Conservation (phyloP, 2,329 filamentous ascomycete genomes). For the Aspergillus piperis region DNA sequence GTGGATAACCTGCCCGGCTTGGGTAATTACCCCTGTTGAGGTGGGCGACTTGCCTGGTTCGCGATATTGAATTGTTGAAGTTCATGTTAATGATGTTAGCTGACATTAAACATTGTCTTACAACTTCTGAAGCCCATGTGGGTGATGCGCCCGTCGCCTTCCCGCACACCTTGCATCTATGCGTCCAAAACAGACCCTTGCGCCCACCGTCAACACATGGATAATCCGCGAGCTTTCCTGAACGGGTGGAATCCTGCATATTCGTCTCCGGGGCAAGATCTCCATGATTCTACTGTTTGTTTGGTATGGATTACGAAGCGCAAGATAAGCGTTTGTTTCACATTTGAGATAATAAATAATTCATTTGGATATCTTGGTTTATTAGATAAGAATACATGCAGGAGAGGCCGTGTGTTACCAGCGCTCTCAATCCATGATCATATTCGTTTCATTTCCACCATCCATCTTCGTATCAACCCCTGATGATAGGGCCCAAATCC, state of each 20-base stretch:
- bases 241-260: slow-evolving; percentile 24
- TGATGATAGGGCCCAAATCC: background rate
- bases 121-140: no score
- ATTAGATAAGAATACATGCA: background rate
- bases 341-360: no score
- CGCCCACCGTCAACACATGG: slow-evolving; percentile 9
- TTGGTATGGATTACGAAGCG: background rate
- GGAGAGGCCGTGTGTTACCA: background rate
- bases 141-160: no score
- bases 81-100: background rate
- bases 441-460: slow-evolving; percentile 6
- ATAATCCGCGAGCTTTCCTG: slow-evolving; percentile 19
- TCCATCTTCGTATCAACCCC: slow-evolving; percentile 7
- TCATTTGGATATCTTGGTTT: background rate
- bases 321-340: background rate
- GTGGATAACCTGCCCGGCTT: background rate
- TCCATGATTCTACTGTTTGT: background rate
- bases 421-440: background rate
- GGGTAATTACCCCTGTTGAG: background rate
- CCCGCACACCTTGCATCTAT: background rate
- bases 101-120: no score
- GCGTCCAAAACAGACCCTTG: slow-evolving; percentile 5
- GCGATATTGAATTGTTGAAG: no score
- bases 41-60: no score
- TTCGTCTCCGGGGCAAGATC: background rate